These are phyloP conservation scores for Peniophora sp. DNA, from an alignment of 1,284 basidiomycete species.

Conservation along the genomic window DNA sequence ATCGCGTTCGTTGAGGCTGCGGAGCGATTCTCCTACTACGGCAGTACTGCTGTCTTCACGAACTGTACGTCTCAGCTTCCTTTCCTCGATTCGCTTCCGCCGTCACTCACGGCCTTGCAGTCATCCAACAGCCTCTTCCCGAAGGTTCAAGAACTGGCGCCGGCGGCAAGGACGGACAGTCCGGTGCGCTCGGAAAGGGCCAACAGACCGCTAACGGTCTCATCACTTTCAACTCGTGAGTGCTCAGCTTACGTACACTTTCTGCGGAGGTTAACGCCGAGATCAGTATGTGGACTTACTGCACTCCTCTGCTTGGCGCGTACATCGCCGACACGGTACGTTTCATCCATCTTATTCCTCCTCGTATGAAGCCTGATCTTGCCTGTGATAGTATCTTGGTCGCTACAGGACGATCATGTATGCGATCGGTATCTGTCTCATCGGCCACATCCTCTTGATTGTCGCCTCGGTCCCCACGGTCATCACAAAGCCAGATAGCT, in stretches of 20 bases:
- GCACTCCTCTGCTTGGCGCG: conserved; percentile 57
- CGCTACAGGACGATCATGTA: conserved; percentile 68
- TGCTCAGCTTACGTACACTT: conserved; percentile 27
- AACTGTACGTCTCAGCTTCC: conserved; percentile 23
- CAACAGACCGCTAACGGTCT: conserved; percentile 65
- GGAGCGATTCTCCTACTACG: conserved; percentile 65
- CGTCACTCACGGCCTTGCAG: conserved; percentile 50
- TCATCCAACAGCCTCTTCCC: conserved; percentile 65
- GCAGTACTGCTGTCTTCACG: neutral
- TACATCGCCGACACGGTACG: conserved; percentile 70
- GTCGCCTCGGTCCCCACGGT: conserved; percentile 65
- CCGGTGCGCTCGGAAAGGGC: conserved; percentile 66
- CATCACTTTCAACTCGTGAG: conserved; percentile 45
- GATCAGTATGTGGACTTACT: conserved; percentile 32
- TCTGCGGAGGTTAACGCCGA: too few relatives aligned
- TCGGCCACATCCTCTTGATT: conserved; percentile 73
- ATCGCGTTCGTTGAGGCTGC: conserved; percentile 67
- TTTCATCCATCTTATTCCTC: neutral
- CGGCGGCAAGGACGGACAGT: conserved; percentile 40
- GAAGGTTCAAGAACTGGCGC: conserved; percentile 62
- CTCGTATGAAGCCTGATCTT: neutral
- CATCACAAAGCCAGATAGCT: conserved; percentile 46
- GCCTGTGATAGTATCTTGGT: conserved; percentile 44
- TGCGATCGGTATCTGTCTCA: conserved; percentile 44
- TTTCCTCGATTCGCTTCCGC: neutral